These are phyloP conservation scores for Candida endomychidarum DNA, from an alignment of 805 yeast species.

Conservation along the genomic window DNA sequence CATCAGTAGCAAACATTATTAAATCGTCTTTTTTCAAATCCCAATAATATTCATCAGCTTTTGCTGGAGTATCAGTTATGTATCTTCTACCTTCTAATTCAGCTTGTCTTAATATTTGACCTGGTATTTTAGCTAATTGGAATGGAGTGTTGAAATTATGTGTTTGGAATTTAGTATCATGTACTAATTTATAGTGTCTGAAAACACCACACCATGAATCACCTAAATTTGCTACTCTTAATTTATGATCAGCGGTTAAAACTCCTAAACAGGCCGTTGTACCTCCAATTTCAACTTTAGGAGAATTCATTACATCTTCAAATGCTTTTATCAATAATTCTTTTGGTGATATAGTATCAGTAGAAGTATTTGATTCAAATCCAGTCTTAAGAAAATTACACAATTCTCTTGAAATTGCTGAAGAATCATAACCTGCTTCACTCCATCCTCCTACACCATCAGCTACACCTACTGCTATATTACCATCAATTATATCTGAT, in stretches of 20 bases:
- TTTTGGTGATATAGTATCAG: conserved; percentile 35
- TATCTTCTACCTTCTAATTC: conserved; percentile 56
- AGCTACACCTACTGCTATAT: conserved; percentile 72
- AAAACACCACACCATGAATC: conserved; percentile 94
- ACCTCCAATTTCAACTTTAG: conserved; percentile 82
- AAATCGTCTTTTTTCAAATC: conserved; percentile 71
- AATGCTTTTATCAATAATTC: conserved; percentile 58
- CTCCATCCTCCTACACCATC: conserved; percentile 99
- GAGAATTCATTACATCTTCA: conserved; percentile 47
- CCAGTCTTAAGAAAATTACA: conserved; percentile 53
- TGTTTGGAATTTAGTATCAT: conserved; percentile 74
- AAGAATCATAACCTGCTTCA: conserved; percentile 85
- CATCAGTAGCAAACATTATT: conserved; percentile 88
- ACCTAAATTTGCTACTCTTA: conserved; percentile 79
- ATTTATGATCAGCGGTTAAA: conserved; percentile 52
- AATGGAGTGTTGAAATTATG: conserved; percentile 91
- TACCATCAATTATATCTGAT: conserved; percentile 37
- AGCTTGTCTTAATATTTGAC: conserved; percentile 52
- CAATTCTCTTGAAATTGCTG: conserved; percentile 80
- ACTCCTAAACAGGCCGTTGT: conserved; percentile 90
- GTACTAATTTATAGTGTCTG: conserved; percentile 58
- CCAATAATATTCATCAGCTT: conserved; percentile 66
- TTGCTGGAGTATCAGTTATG: conserved; percentile 67
- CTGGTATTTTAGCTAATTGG: conserved; percentile 84
- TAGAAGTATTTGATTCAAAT: conserved; percentile 22